Conservation (phyloP, 1,139 yeast genomes). For the Kodamaea ohmeri region DNA sequence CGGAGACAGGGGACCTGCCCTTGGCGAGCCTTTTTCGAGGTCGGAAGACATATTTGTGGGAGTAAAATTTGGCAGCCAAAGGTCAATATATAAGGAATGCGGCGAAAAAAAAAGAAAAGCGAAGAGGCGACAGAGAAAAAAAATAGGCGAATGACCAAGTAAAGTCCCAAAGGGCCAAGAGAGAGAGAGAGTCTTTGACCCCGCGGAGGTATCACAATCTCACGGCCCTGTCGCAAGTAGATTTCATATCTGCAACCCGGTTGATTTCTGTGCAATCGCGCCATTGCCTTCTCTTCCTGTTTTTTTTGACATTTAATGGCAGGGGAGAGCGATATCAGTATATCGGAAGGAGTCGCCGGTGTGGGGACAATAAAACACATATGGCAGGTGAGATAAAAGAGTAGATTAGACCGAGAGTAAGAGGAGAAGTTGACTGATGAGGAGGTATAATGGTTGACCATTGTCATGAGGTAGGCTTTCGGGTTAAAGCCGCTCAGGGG, state of each 20-base stretch:
- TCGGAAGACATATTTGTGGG: neutral
- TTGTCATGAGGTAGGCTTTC: too few species aligned
- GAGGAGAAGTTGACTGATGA: neutral
- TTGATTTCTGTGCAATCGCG: conserved; percentile 1
- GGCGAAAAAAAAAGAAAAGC: conserved; percentile 4
- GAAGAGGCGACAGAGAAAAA: conserved; percentile 1
- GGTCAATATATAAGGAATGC: neutral
- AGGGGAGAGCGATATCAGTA: conserved; percentile 2
- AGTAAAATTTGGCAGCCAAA: conserved; percentile 1
- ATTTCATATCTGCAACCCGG: neutral
- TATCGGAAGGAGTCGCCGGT: neutral
- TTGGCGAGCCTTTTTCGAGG: conserved; percentile 2
- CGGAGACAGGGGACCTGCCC: conserved; percentile 7
- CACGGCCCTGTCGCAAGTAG: too few species aligned
- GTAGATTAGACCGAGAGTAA: too few species aligned
- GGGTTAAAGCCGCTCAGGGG: neutral
- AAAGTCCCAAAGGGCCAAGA: too few species aligned
- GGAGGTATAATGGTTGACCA: too few species aligned
- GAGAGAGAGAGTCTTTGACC: too few species aligned
- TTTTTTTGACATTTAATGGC: conserved; percentile 1
- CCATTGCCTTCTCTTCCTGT: conserved; percentile 1
- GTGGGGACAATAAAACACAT: neutral
- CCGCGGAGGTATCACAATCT: too few species aligned
- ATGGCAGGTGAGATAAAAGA: too few species aligned
- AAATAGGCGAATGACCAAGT: neutral